Base-by-base conservation (phyloP, 2,329 filamentous ascomycete species). In the Talaromyces sp. region DNA sequence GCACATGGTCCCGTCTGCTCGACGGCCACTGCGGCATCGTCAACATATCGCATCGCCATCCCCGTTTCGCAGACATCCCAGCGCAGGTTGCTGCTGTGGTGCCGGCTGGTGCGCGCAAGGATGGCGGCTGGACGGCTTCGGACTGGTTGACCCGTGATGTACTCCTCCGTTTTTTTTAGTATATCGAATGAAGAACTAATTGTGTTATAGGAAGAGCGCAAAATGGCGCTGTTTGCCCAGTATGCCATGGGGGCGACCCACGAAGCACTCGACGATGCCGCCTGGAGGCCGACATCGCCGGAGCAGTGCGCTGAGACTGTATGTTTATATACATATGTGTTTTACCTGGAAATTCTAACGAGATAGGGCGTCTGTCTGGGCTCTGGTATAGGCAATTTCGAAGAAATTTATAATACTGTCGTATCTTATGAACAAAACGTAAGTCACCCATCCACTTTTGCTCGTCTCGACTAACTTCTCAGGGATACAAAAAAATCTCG, bases 401-500 rank as follows among this genome's bases (percentile, higher is more conserved):
- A 96, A 46, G 92, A 96, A 68, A 86, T 96, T 9, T 97, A 96
- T 75, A 82, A 88, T 63, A 96, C 92, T 1, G 91, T 90, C 60
- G 70, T 96, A 55, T 86, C 85, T 1, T 96, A 90, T 71, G 82
- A 90, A 32, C 81, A 85, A 75, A 86, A 86, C 61, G 91, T 93
- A 77, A 76, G 86, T 38, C 11, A n/a, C 10, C 1, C 35, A 38
- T 17, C 35, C 6, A 2, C 35, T 13, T 17, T 7, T 17, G 10
- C 19, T 11, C 3, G 21, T 1, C 24, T 26, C 19, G 7, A 21
- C 19, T 50, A 50, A 50, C 35, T 3, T 49, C 26, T 53, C 19
- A 95, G 90, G 93, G 93, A 64, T 96, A 97, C 74, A 91, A 86
- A 67, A 96, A 95, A 70, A 90, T 98, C 2, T 96, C 93, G 35